phyloP scores from a whole-genome alignment of 495 filamentous ascomycete genomes.

The Neurospora discreta region DNA sequence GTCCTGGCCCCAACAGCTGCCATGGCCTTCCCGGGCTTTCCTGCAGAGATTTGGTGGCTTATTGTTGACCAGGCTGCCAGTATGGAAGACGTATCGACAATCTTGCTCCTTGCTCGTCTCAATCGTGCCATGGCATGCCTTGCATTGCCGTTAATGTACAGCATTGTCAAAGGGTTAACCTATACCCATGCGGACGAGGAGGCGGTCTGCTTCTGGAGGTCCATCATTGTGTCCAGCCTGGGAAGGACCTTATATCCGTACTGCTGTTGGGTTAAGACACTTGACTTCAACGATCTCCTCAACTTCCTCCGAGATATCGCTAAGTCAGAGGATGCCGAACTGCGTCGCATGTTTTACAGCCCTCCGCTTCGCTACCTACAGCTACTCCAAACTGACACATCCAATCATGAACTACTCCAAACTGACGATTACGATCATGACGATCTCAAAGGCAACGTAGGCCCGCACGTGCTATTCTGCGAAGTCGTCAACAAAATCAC shows the following conservation, averaged over 20 bases:
- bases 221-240: constrained; percentile 55
- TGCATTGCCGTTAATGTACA: constrained; percentile 52
- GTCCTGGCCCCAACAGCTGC: not conserved
- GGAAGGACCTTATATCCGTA: constrained; percentile 57
- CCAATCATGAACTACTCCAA: not conserved
- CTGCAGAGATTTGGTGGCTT: constrained; percentile 49
- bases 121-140: constrained; percentile 42
- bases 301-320: constrained; percentile 25
- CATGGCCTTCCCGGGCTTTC: constrained; percentile 23
- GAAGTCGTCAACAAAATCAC: constrained; percentile 23
- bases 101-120: constrained; percentile 44
- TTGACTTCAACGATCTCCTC: constrained; percentile 51
- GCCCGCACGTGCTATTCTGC: constrained; percentile 11
- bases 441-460: constrained; percentile 1
- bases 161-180: constrained; percentile 4
- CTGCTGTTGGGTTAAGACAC: constrained; percentile 50
- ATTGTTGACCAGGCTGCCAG: constrained; percentile 45
- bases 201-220: constrained; percentile 57
- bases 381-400: not conserved
- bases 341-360: constrained; percentile 39
- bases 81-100: constrained; percentile 41
- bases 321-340: not conserved
- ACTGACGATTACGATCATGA: not conserved
- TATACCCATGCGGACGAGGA: constrained; percentile 13
- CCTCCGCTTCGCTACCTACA: constrained; percentile 32